phyloP scores from a whole-genome alignment of 257 asterid genomes.

The Fraxinus cuspidata region DNA sequence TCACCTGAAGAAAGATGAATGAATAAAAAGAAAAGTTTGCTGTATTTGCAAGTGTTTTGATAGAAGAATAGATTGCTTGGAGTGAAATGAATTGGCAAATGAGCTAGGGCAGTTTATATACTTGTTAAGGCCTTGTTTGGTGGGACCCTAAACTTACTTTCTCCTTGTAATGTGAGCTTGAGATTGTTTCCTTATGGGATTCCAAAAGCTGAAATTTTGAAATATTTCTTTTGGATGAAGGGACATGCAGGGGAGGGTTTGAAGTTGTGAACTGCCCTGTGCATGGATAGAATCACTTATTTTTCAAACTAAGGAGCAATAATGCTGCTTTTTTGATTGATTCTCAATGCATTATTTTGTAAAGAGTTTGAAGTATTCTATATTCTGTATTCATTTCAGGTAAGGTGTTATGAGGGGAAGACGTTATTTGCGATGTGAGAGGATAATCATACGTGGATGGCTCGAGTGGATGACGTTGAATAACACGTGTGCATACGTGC shows the following conservation, averaged over 20 bases:
- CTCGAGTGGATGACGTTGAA: neutral
- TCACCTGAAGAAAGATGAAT: constrained; percentile 14
- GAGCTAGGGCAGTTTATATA: constrained; percentile 40
- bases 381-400: constrained; percentile 35
- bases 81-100: constrained; percentile 32
- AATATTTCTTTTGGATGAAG: constrained; percentile 25
- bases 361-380: constrained; percentile 26
- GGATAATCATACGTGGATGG: neutral
- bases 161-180: constrained; percentile 14
- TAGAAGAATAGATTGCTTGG: constrained; percentile 11
- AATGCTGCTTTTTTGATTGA: constrained; percentile 24
- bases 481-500: neutral
- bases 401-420: constrained; percentile 31
- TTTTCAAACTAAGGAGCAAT: neutral
- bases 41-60: neutral
- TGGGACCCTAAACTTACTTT: constrained; percentile 31
- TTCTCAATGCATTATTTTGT: constrained; percentile 34
- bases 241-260: constrained; percentile 26
- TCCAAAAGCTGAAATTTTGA: constrained; percentile 29
- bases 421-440: constrained; percentile 11
- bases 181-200: constrained; percentile 34
- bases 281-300: constrained; percentile 26
- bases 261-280: constrained; percentile 27
- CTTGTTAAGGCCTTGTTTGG: constrained; percentile 27
- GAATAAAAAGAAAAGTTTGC: neutral